Conservation (phyloP, 352 stramenopile species). For the Plasmopara viticola region DNA sequence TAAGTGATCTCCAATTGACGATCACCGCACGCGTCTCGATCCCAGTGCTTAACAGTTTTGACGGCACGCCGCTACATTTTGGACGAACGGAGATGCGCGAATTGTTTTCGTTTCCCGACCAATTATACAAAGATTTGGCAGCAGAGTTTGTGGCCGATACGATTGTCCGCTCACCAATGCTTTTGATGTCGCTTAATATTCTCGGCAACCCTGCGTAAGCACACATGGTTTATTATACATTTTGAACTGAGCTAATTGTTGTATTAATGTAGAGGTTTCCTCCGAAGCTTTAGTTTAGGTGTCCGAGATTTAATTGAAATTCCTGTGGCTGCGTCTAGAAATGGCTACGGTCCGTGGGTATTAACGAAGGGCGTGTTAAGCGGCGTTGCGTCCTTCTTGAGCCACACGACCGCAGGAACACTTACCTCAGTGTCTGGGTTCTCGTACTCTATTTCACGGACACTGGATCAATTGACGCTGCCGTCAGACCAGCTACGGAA, state of each 20-base stretch:
- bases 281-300: conserved; percentile 59
- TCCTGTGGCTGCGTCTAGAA: conserved; percentile 49
- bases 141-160: conserved; percentile 78
- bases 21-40: conserved; percentile 74
- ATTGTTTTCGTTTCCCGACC: conserved; percentile 67
- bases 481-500: conserved; percentile 50
- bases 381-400: conserved; percentile 65
- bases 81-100: conserved; percentile 44
- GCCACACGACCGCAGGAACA: conserved; percentile 57
- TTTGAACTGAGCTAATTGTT: background rate
- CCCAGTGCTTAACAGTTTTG: conserved; percentile 75
- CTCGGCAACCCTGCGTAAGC: conserved; percentile 81
- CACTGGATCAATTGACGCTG: conserved; percentile 75
- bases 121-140: conserved; percentile 76
- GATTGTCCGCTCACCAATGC: conserved; percentile 67
- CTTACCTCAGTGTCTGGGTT: conserved; percentile 75
- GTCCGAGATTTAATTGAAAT: conserved; percentile 78
- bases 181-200: conserved; percentile 84
- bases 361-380: conserved; percentile 65
- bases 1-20: conserved; percentile 55
- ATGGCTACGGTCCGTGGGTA: conserved; percentile 73
- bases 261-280: conserved; percentile 48
- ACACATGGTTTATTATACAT: background rate
- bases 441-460: conserved; percentile 74
- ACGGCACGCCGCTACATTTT: conserved; percentile 69